Percentiles rank a stretch among this genome's conserved stretches.
These are phyloP conservation scores for Ceratobasidium sp. DNA, from an alignment of 1,284 basidiomycete genomes.

Conservation along the genomic window DNA sequence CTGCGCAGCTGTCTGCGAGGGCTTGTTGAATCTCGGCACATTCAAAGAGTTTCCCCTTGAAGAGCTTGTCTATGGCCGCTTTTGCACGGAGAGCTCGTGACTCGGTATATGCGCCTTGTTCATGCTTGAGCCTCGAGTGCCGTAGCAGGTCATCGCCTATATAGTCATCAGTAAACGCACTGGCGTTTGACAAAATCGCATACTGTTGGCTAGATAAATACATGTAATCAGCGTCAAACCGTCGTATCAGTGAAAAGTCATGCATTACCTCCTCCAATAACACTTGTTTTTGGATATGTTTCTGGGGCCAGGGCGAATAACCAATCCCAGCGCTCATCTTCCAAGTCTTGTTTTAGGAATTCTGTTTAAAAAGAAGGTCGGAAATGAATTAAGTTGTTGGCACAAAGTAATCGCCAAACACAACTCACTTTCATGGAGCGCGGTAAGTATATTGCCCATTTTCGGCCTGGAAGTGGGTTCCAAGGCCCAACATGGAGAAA, in stretches of 20 bases:
- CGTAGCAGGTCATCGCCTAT: constrained; percentile 2
- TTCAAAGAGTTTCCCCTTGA: not conserved
- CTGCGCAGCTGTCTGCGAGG: not conserved
- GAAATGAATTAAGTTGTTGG: not conserved
- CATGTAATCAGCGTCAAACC: not conserved
- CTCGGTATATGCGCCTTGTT: constrained; percentile 11
- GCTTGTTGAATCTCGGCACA: not conserved
- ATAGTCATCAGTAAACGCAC: not conserved
- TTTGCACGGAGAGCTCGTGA: not conserved
- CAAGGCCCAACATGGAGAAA: not conserved
- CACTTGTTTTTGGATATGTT: not conserved
- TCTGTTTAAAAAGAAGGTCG: not conserved
- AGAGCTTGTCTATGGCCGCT: not conserved
- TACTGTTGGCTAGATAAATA: not conserved
- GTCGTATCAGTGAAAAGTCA: constrained; percentile 21
- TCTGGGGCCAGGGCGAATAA: not conserved
- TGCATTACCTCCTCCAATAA: constrained; percentile 5
- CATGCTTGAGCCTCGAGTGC: not conserved
- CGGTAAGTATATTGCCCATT: not conserved
- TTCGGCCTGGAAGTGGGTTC: not conserved
- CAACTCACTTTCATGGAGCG: constrained; percentile 6
- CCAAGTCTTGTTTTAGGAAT: constrained; percentile 6
- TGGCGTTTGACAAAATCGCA: not conserved
- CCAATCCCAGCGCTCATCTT: not conserved
- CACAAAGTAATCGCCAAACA: not conserved